Evolutionary conservation across 2,329 filamentous ascomycete genomes (phyloP).

Genomic region (Sporothrix brasiliensis): DNA sequence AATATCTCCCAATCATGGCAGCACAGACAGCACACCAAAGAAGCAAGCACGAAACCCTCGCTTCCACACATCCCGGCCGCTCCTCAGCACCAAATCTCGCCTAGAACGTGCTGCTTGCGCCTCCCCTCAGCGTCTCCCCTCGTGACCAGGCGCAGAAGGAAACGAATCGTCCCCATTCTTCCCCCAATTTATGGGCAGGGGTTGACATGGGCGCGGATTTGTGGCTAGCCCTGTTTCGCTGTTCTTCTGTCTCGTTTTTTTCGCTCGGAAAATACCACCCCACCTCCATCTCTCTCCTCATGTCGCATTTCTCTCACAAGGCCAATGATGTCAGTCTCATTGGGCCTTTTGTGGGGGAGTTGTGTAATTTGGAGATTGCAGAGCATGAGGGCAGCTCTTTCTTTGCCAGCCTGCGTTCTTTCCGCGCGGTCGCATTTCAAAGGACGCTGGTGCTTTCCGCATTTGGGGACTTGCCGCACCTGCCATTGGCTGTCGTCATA

Average conservation of each 20-base stretch:
- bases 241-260: background rate
- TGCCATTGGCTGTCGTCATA: constrained; percentile 37
- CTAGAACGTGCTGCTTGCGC: background rate
- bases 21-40: background rate
- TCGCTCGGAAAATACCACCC: constrained; percentile 19
- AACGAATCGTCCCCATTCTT: constrained; percentile 2
- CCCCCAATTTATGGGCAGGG: constrained; percentile 29
- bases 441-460: background rate
- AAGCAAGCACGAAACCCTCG: background rate
- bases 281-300: background rate
- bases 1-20: background rate
- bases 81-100: background rate
- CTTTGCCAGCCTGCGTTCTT: background rate
- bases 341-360: constrained; percentile 9
- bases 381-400: constrained; percentile 2
- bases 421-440: constrained; percentile 12
- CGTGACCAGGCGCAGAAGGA: background rate
- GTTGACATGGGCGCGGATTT: constrained; percentile 6
- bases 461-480: constrained; percentile 35
- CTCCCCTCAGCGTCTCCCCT: background rate
- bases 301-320: constrained; percentile 18
- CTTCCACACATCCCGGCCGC: background rate
- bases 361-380: constrained; percentile 14
- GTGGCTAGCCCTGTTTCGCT: constrained; percentile 1
- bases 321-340: constrained; percentile 32